Base-by-base conservation (phyloP, 352 stramenopile species). In the Pelagophyceae sp. region DNA sequence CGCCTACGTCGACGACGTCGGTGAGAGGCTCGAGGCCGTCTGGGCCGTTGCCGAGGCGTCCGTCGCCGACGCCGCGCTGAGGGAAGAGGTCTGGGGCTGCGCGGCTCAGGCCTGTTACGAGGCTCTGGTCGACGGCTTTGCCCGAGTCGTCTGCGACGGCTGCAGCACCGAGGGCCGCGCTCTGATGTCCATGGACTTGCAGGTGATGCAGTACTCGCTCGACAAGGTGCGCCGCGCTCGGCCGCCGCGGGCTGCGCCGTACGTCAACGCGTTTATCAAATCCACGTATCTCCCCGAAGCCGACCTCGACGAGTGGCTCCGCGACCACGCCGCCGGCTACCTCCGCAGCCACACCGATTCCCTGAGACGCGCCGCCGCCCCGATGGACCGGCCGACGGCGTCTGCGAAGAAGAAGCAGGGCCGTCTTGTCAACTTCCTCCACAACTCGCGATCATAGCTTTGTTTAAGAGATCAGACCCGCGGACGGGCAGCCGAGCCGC, bases 171-270 rank as follows among this genome's bases (percentile, higher is more conserved):
- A 71, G 61, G 61, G 61, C 29, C 61, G 61, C 17, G 61, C 61
- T 27, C 29, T 71, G n/a, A 71, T 71, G 61, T 71, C 61, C 3
- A 71, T 71, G 61, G 61, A 71, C 61, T 31, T 71, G 3, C 61
- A 71, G 61, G 31, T 38, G 6, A 27, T 71, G n/a, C 61, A 71
- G 61, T 71, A 40, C 61, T 19, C 29, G 1, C 61, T 71, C 29
- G 61, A 71, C 61, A 37, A 38, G 33, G 38, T 71, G 1, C 61
- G 38, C 58, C 58, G 58, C 58, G 58, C 58, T 6, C 11, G 15
- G 23, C 11, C 11, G 5, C 29, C 15, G 15, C 23, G 58, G 5
- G 58, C 23, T n/a, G 58, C 58, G 11, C 23, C 29, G 11, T 67
- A 31, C 27, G 58, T 33, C 58, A 33, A 67, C 58, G 58, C 58